phyloP scores from a whole-genome alignment of 495 filamentous ascomycete species.

The Penicillium psychrofluorescens region DNA sequence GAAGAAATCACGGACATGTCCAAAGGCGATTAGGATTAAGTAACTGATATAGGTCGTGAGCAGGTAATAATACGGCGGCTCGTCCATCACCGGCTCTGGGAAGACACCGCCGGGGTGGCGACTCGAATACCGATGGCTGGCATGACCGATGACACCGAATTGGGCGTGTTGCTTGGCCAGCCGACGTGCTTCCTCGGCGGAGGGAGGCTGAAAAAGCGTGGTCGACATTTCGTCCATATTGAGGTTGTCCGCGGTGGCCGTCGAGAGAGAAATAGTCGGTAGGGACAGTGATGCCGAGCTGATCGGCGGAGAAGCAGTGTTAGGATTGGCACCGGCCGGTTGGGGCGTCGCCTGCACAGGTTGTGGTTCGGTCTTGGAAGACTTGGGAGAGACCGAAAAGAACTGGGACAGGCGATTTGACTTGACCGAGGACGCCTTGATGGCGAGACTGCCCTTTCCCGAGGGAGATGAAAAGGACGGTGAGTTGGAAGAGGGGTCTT shows the following conservation, averaged over 20 bases:
- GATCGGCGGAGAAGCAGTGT: conserved; percentile 51
- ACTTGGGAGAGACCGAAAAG: conserved; percentile 52
- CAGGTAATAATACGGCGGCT: conserved; percentile 94
- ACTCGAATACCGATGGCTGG: conserved; percentile 79
- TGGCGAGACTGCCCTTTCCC: conserved; percentile 41
- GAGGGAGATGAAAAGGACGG: conserved; percentile 37
- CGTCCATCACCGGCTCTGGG: conserved; percentile 80
- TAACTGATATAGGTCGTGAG: conserved; percentile 97
- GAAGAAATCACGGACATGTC: conserved; percentile 94
- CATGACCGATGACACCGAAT: conserved; percentile 79
- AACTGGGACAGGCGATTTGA: conserved; percentile 53
- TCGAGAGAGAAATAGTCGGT: conserved; percentile 88
- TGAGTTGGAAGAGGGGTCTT: conserved; percentile 34
- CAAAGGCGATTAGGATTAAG: conserved; percentile 88
- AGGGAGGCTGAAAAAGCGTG: conserved; percentile 84
- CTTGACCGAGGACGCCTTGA: conserved; percentile 54
- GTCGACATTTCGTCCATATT: conserved; percentile 66
- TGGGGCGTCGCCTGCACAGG: conserved; percentile 51
- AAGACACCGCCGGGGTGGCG: conserved; percentile 71
- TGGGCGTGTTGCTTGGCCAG: conserved; percentile 78
- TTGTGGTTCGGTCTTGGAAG: conserved; percentile 35
- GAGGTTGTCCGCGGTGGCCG: conserved; percentile 72
- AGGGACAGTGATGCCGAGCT: conserved; percentile 68
- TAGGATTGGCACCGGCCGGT: conserved; percentile 50
- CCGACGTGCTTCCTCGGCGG: conserved; percentile 71